Conservation (phyloP, 305 asterid genomes). For the Andrographis paniculata region DNA sequence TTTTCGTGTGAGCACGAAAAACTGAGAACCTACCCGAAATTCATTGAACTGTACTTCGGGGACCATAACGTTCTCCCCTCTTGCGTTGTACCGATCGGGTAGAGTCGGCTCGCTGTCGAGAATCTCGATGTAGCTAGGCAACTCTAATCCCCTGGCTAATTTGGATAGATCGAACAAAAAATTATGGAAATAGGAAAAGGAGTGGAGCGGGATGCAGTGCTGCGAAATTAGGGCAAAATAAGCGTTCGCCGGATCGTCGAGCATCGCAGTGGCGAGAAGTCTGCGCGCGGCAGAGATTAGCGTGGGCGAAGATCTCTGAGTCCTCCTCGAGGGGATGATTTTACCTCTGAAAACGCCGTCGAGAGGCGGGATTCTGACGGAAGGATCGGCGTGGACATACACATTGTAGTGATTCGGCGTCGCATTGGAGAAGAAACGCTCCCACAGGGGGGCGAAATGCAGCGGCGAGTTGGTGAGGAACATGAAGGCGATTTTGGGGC, state of each 20-base stretch:
- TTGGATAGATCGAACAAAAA: conserved; percentile 43
- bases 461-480: conserved; percentile 67
- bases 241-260: conserved; percentile 56
- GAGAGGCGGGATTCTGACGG: conserved; percentile 27
- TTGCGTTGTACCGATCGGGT: conserved; percentile 59
- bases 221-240: conserved; percentile 67
- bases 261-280: conserved; percentile 61
- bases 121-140: conserved; percentile 69
- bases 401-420: conserved; percentile 40
- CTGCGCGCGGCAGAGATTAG: conserved; percentile 72
- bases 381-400: conserved; percentile 72
- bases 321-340: conserved; percentile 47
- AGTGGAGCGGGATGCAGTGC: conserved; percentile 71
- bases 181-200: conserved; percentile 45
- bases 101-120: conserved; percentile 36
- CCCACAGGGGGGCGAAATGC: conserved; percentile 57
- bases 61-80: conserved; percentile 58
- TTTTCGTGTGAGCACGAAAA: conserved; percentile 45
- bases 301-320: conserved; percentile 75
- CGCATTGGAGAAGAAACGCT: conserved; percentile 38
- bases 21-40: conserved; percentile 79
- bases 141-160: conserved; percentile 30
- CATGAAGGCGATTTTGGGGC: conserved; percentile 67
- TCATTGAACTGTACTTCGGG: conserved; percentile 58
- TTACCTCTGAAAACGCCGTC: conserved; percentile 40